phyloP scores from a whole-genome alignment of 352 stramenopile genomes.

The Phytophthora sojae region DNA sequence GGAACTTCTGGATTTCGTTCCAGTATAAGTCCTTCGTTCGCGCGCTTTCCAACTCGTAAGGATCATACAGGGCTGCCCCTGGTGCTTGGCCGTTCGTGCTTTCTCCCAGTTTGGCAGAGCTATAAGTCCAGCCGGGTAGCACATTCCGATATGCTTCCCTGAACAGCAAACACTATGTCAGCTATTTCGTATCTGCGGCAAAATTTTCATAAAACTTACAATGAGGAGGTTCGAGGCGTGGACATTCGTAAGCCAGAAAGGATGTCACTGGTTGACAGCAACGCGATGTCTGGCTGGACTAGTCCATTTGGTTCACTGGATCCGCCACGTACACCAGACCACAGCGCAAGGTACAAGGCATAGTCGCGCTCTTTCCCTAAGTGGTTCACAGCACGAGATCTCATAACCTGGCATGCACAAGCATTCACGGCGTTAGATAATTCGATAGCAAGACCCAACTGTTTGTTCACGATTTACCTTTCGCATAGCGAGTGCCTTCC shows the following conservation, averaged over 20 bases:
- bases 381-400: constrained; percentile 63
- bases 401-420: constrained; percentile 54
- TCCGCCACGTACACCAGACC: constrained; percentile 31
- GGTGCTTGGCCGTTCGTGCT: constrained; percentile 9
- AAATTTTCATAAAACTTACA: constrained; percentile 25
- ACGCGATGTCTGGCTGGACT: constrained; percentile 18
- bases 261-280: constrained; percentile 40
- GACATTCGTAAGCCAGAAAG: constrained; percentile 31
- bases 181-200: neutral
- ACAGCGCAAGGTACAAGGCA: constrained; percentile 63
- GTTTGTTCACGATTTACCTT: constrained; percentile 44
- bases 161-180: constrained; percentile 8
- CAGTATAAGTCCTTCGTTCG: constrained; percentile 78
- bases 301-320: constrained; percentile 3
- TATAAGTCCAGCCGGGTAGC: constrained; percentile 53
- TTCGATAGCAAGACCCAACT: neutral
- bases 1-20: constrained; percentile 81
- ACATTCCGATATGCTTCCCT: constrained; percentile 49
- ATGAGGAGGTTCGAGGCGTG: constrained; percentile 28
- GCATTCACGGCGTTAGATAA: neutral
- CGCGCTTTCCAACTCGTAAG: constrained; percentile 74
- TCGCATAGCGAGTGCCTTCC: constrained; percentile 66
- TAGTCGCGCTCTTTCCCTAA: constrained; percentile 78
- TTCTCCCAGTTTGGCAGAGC: constrained; percentile 39
- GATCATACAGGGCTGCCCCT: constrained; percentile 49